Conservation (phyloP, 73 alveolate genomes). For the Paramecium sexaurelia region DNA sequence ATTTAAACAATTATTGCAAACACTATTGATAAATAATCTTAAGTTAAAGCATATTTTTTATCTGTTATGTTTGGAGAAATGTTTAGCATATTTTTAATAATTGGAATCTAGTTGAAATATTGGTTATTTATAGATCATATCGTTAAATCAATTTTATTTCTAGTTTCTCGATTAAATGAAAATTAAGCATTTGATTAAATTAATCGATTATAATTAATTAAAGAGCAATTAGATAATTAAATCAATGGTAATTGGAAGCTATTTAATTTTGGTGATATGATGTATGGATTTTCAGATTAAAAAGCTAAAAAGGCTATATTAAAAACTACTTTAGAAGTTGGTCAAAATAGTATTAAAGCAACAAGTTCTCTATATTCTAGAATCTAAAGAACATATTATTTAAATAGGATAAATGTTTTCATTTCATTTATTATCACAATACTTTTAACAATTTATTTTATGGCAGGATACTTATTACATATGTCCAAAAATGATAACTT, state of each 20-base stretch:
- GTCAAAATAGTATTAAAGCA: not conserved
- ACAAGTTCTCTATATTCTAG: not conserved
- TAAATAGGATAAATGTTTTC: not conserved
- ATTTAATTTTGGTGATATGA: not conserved
- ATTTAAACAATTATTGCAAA: not conserved
- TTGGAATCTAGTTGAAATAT: not conserved
- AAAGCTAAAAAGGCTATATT: not conserved
- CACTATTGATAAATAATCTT: not conserved
- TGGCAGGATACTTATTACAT: conserved; percentile 37
- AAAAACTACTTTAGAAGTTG: not conserved
- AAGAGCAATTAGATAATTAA: not conserved
- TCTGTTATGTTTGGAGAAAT: not conserved
- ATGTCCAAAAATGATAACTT: conserved; percentile 16
- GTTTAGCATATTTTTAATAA: not conserved
- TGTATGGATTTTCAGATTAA: not conserved
- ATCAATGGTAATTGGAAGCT: not conserved
- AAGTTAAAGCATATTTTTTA: not conserved
- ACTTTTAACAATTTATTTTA: not conserved
- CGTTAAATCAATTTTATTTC: not conserved
- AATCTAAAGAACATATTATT: not conserved
- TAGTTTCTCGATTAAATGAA: conserved; percentile 7
- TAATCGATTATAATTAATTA: not conserved
- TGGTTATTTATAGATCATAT: conserved; percentile 48
- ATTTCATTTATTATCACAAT: not conserved
- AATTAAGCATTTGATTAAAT: conserved; percentile 5